Percentiles rank a stretch among this genome's conserved stretches.
Conservation (phyloP, 2,329 filamentous ascomycete genomes). For the Colletotrichum sp. region DNA sequence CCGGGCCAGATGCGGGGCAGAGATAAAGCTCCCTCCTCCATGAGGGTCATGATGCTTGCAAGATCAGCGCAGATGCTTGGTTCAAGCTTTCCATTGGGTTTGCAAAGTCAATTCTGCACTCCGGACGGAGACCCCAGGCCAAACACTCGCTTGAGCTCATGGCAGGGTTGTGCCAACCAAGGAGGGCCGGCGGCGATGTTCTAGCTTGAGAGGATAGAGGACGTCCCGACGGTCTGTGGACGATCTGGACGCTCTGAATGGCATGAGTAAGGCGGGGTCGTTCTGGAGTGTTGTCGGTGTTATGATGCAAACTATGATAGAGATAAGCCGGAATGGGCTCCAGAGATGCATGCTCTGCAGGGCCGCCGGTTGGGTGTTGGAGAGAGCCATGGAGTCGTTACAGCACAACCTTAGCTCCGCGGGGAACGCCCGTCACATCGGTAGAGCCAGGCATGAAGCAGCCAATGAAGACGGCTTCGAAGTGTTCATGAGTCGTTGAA, state of each 20-base stretch:
- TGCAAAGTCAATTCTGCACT: not conserved
- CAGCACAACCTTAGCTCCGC: conserved; percentile 4
- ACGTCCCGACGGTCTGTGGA: not conserved
- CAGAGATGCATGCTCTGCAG: conserved; percentile 20
- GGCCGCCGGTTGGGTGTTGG: not conserved
- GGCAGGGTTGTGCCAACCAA: not conserved
- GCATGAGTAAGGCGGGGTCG: conserved; percentile 2
- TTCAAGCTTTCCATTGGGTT: conserved; percentile 2
- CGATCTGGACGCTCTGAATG: not conserved
- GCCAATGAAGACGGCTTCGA: not conserved
- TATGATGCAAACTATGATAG: conserved; percentile 19
- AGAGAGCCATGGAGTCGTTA: not conserved
- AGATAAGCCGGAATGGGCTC: conserved; percentile 21
- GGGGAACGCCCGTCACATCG: conserved; percentile 1
- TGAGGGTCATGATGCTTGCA: conserved; percentile 9
- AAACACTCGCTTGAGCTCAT: not conserved
- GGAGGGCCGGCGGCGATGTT: not conserved
- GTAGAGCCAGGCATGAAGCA: not conserved
- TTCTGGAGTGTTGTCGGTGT: not conserved
- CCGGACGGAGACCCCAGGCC: not conserved
- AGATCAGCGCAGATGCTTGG: conserved; percentile 8
- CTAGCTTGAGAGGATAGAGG: not conserved
- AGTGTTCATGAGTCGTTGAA: conserved; percentile 1
- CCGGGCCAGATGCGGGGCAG: conserved; percentile 16
- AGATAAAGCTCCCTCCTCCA: conserved; percentile 18